These are phyloP conservation scores for Echria macrotheca DNA, from an alignment of 495 filamentous ascomycete genomes.

Conservation along the genomic window DNA sequence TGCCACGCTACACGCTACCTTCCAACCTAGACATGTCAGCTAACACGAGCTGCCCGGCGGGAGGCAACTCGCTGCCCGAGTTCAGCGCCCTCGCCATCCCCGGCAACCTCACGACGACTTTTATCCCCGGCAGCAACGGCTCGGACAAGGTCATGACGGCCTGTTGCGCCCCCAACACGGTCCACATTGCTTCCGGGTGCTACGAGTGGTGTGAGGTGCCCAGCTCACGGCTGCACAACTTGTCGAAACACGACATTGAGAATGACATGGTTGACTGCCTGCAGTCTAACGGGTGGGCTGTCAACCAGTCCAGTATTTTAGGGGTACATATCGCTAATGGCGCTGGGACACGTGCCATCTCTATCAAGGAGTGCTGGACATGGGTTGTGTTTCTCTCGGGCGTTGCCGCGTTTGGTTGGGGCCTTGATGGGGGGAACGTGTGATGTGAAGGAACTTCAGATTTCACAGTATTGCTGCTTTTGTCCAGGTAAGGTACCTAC, in stretches of 20 bases:
- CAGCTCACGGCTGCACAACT: neutral
- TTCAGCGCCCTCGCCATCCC: constrained; percentile 3
- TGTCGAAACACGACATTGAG: neutral
- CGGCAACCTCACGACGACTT: constrained; percentile 1
- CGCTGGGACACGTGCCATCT: too few species aligned
- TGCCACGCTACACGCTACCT: neutral
- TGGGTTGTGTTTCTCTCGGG: too few species aligned
- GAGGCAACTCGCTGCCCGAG: neutral
- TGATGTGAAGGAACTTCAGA: too few species aligned
- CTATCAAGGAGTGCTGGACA: too few species aligned
- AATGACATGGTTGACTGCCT: neutral
- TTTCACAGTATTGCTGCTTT: too few species aligned
- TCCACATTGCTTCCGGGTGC: neutral
- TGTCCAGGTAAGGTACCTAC: too few species aligned
- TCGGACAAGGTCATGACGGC: neutral
- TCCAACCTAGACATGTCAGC: neutral
- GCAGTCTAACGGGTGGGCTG: neutral
- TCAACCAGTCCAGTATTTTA: neutral
- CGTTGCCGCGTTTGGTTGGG: too few species aligned
- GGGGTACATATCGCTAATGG: neutral
- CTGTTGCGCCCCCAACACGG: constrained; percentile 3
- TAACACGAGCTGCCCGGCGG: constrained; percentile 1
- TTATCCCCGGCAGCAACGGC: constrained; percentile 2
- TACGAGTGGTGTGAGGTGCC: constrained; percentile 7
- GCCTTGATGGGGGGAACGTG: too few species aligned